These are phyloP conservation scores for Panicum virgatum DNA, from an alignment of 202 grass and related monocot genomes.

Conservation along the genomic window DNA sequence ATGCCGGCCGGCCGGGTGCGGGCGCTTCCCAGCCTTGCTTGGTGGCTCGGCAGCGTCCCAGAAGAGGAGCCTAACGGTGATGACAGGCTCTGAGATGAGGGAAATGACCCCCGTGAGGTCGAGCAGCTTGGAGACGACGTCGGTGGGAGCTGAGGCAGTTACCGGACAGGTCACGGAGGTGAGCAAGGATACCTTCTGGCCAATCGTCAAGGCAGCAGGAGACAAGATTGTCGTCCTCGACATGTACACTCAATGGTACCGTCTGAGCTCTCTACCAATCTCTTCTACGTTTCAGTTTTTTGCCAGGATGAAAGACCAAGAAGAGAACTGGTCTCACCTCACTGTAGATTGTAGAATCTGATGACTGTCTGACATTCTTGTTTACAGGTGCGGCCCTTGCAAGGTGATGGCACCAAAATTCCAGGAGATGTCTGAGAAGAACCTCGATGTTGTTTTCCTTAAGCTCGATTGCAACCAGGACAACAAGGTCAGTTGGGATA, in stretches of 20 bases:
- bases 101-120: constrained; percentile 41
- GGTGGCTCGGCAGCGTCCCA: constrained; percentile 21
- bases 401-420: constrained; percentile 82
- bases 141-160: constrained; percentile 34
- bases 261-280: background rate
- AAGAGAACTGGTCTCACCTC: constrained; percentile 5
- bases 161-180: constrained; percentile 85
- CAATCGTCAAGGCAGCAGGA: constrained; percentile 76
- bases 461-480: constrained; percentile 94
- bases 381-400: constrained; percentile 84
- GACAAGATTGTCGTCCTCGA: constrained; percentile 73
- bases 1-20: constrained; percentile 24
- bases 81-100: constrained; percentile 26
- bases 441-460: constrained; percentile 77
- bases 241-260: constrained; percentile 94
- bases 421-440: constrained; percentile 79
- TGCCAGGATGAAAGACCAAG: background rate
- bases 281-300: background rate
- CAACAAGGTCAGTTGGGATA: constrained; percentile 54
- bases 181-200: constrained; percentile 92
- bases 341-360: background rate
- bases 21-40: constrained; percentile 35
- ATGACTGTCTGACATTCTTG: background rate
- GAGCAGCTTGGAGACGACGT: constrained; percentile 54
- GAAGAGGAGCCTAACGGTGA: constrained; percentile 38